Conservation (phyloP, 257 asterid species). For the Catharanthus roseus region DNA sequence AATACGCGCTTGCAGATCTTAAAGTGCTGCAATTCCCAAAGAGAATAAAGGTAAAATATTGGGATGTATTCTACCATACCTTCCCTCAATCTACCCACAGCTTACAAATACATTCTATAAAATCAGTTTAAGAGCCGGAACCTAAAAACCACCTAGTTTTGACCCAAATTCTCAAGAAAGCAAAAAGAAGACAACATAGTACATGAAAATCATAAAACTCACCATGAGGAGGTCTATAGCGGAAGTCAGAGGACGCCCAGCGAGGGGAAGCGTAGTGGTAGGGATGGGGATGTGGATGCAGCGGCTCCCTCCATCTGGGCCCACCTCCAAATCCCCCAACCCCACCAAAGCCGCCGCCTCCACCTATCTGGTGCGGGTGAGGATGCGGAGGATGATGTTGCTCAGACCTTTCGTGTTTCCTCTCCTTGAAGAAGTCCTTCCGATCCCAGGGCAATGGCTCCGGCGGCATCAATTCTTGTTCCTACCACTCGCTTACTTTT, state of each 20-base stretch:
- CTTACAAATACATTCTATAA: neutral
- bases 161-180: neutral
- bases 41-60: neutral
- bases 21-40: neutral
- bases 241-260: conserved; percentile 58
- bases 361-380: conserved; percentile 25
- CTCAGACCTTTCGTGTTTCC: conserved; percentile 81
- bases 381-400: conserved; percentile 13
- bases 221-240: conserved; percentile 76
- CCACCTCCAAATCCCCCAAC: conserved; percentile 43
- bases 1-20: neutral
- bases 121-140: neutral
- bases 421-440: conserved; percentile 65
- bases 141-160: conserved; percentile 11
- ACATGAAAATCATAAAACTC: conserved; percentile 17
- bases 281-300: conserved; percentile 36
- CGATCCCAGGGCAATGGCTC: conserved; percentile 98
- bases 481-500: conserved; percentile 24
- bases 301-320: conserved; percentile 73
- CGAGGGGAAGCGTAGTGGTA: conserved; percentile 44
- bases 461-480: conserved; percentile 67
- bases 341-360: conserved; percentile 45
- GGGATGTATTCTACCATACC: neutral
- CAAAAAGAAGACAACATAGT: neutral
- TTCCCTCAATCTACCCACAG: neutral